phyloP scores from a whole-genome alignment of 1,284 basidiomycete species.

The Ceratobasidium sp. region DNA sequence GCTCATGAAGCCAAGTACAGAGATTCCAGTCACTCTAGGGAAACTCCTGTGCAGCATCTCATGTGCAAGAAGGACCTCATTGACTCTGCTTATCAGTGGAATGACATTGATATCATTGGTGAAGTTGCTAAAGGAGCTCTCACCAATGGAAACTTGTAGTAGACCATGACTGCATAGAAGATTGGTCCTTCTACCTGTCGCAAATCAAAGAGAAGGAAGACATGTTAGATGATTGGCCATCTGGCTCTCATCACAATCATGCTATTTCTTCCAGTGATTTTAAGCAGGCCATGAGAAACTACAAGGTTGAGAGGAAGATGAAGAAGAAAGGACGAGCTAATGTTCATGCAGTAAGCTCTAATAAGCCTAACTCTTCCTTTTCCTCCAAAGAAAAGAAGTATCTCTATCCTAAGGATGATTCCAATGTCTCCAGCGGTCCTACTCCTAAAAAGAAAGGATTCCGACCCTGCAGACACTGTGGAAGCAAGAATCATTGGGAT shows the following conservation, averaged over 20 bases:
- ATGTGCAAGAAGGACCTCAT: slow-evolving; percentile 2
- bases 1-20: not conserved
- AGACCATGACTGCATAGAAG: not conserved
- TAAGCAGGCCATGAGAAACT: slow-evolving; percentile 1
- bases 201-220: not conserved
- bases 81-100: not conserved
- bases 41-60: not conserved
- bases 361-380: not conserved
- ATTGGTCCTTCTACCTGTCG: not conserved
- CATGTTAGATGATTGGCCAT: not conserved
- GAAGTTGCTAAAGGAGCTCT: not conserved
- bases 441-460: slow-evolving; percentile 1
- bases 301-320: not conserved
- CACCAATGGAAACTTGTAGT: not conserved
- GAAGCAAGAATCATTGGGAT: slow-evolving; percentile 14
- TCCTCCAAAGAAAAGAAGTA: not conserved
- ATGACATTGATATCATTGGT: not conserved
- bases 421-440: no score
- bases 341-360: not conserved
- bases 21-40: not conserved
- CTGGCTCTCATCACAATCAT: not conserved
- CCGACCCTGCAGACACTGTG: slow-evolving; percentile 20
- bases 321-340: not conserved
- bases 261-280: not conserved
- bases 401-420: not conserved